These are phyloP conservation scores for Tolypocladium pustulatum DNA, from an alignment of 2,329 filamentous ascomycete species.

Conservation along the genomic window DNA sequence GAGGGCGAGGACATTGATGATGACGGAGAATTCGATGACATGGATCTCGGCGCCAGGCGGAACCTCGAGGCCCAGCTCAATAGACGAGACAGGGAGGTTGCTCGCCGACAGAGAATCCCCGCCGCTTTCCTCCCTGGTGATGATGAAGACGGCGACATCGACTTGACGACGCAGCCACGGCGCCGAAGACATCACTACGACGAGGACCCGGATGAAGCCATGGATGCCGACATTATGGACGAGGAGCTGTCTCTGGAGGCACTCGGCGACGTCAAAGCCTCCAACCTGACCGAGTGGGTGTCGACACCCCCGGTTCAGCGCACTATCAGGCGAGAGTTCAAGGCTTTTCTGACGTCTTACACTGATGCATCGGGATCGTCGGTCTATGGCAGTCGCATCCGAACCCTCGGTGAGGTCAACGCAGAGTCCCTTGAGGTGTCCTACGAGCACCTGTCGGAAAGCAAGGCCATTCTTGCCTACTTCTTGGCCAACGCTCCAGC, in stretches of 20 bases:
- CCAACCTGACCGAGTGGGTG: constrained; percentile 92
- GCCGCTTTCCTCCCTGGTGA: constrained; percentile 69
- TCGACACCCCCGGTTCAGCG: constrained; percentile 80
- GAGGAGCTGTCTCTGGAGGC: constrained; percentile 90
- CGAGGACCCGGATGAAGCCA: constrained; percentile 84
- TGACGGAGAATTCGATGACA: constrained; percentile 60
- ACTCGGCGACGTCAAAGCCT: constrained; percentile 83
- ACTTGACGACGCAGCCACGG: constrained; percentile 76
- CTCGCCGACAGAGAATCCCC: constrained; percentile 55
- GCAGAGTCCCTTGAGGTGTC: constrained; percentile 94
- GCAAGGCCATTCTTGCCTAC: constrained; percentile 89
- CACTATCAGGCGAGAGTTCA: constrained; percentile 94
- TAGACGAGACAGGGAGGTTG: constrained; percentile 62
- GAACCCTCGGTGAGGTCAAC: constrained; percentile 93
- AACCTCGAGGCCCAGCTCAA: constrained; percentile 64
- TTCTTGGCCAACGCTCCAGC: constrained; percentile 91
- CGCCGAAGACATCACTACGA: constrained; percentile 85
- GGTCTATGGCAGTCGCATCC: constrained; percentile 88
- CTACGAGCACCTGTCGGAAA: constrained; percentile 80
- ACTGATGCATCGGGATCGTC: constrained; percentile 82
- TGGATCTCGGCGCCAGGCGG: constrained; percentile 57
- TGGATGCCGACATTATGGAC: constrained; percentile 89
- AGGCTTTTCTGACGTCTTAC: constrained; percentile 92
- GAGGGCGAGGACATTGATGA: constrained; percentile 66
- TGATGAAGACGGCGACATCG: constrained; percentile 74